Conservation (phyloP, 208 protist genomes). For the Wallacemonas sp. region DNA sequence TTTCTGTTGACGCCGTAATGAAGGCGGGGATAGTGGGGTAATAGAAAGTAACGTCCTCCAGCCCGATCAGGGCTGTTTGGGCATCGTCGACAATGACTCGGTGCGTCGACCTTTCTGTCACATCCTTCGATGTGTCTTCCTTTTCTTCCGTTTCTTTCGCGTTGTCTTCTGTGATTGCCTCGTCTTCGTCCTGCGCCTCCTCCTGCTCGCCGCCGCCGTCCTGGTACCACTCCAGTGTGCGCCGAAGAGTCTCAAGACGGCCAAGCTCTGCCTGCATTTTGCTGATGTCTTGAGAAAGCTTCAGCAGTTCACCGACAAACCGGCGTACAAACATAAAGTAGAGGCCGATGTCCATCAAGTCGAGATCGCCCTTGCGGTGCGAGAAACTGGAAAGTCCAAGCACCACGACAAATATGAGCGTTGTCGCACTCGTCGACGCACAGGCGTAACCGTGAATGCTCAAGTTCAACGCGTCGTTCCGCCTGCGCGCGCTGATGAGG, state of each 20-base stretch:
- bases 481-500: constrained; percentile 20
- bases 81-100: constrained; percentile 5
- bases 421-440: constrained; percentile 49
- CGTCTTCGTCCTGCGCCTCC: neutral
- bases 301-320: constrained; percentile 46
- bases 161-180: neutral
- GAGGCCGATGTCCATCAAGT: constrained; percentile 59
- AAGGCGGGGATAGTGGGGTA: constrained; percentile 60
- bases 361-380: constrained; percentile 48
- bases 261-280: constrained; percentile 39
- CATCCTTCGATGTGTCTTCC: no score
- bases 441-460: constrained; percentile 69
- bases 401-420: constrained; percentile 66
- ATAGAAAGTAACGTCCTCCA: constrained; percentile 46
- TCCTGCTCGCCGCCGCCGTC: neutral
- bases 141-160: no score
- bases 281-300: constrained; percentile 40
- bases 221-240: constrained; percentile 64
- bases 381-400: constrained; percentile 59
- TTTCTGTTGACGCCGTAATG: constrained; percentile 22
- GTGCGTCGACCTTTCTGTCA: no score
- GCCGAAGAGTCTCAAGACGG: constrained; percentile 44
- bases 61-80: constrained; percentile 21
- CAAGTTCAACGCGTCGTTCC: constrained; percentile 38
- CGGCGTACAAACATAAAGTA: constrained; percentile 73